phyloP scores from a whole-genome alignment of 2,329 filamentous ascomycete genomes.

The Alternaria gaisen region DNA sequence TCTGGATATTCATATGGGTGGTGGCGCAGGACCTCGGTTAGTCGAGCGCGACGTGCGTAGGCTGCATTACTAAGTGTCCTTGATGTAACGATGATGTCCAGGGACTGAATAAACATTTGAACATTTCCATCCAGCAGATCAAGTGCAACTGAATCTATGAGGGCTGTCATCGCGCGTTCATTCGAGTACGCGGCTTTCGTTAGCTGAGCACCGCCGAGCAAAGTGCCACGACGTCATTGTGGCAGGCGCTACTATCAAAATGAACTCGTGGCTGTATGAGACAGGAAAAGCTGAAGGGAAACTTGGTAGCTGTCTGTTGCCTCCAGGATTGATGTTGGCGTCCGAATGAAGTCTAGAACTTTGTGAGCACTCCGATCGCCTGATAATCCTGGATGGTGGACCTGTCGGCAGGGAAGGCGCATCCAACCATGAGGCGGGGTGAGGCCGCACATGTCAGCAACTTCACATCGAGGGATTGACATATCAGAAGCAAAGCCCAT shows the following conservation, averaged over 20 bases:
- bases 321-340: background rate
- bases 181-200: background rate
- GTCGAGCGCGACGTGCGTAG: background rate
- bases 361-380: background rate
- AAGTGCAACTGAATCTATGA: background rate
- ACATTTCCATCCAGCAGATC: too few relatives aligned
- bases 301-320: background rate
- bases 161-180: background rate
- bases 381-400: background rate
- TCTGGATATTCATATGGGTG: constrained; percentile 17
- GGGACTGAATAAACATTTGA: background rate
- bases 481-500: background rate
- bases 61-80: background rate
- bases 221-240: background rate
- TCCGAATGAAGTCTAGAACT: background rate
- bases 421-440: background rate
- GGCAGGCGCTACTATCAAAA: background rate
- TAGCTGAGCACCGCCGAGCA: constrained; percentile 1
- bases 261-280: background rate
- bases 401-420: background rate
- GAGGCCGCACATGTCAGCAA: background rate
- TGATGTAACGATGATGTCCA: background rate
- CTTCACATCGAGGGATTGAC: background rate
- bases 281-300: background rate
- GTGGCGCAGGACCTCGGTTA: constrained; percentile 15